Base-by-base conservation (phyloP, 2,329 filamentous ascomycete species). In the Trichoderma aggressivum region DNA sequence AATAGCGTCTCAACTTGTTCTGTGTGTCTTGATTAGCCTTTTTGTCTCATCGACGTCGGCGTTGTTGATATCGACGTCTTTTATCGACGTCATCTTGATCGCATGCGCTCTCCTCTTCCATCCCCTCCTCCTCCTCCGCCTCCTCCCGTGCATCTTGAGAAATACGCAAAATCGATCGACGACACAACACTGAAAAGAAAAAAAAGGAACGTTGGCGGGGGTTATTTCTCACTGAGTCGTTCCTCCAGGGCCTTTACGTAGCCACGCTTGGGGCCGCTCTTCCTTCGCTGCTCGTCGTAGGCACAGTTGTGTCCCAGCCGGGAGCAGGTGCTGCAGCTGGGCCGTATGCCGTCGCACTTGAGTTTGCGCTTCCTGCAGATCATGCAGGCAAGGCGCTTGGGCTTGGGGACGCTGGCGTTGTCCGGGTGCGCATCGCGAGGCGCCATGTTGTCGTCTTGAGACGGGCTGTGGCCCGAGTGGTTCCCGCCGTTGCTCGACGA, bases 221-320 rank as follows among this genome's bases (percentile, higher is more conserved):
- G 62, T 14, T 39, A 16, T 39, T 70, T 70, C 92, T 84, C 86
- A 97, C 94, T 94, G 78, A 99, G 83, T 80, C 96, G 89, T 80
- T 97, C 94, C 82, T 98, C 96, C 75, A 98, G 83, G 72, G 94
- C 91, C 85, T 97, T 97, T 73, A 97, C 94, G 79, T 98, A 97
- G 76, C 94, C 94, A 79, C 94, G 88, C 84, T 97, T 97, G 3
- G 94, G 94, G 3, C 94, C 94, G 80, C 94, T 97, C 88, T 97
- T 97, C 83, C 94, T 93, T 79, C 94, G 89, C 76, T 95, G 91
- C 83, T 97, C 94, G 79, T 97, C 94, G 79, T 97, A 97, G 73
- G 92, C 90, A 83, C 94, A 97, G 70, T 91, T 88, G 81, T 98
- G 94, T 56, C 92, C 91, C 64, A 97, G 84, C n/a, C 94, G 87